phyloP scores from a whole-genome alignment of 176 grass and related monocot genomes.

The Triticum urartu region DNA sequence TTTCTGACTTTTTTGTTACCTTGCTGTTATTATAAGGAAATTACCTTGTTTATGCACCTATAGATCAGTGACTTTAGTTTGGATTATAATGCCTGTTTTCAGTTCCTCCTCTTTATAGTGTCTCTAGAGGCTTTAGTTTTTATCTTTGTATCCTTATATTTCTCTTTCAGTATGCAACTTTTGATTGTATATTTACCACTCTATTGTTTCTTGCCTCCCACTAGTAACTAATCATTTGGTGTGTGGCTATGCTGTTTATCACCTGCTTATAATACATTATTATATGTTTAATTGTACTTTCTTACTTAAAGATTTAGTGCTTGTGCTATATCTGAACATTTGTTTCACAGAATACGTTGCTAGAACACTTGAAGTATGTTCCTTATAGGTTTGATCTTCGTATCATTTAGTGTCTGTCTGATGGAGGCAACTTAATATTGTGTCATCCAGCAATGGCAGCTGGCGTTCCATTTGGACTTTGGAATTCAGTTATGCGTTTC shows the following conservation, averaged over 20 bases:
- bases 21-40: neutral
- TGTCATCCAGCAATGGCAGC: conserved; percentile 72
- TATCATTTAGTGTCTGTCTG: conserved; percentile 32
- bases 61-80: conserved; percentile 8
- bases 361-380: conserved; percentile 18
- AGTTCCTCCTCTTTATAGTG: neutral
- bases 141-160: conserved; percentile 15
- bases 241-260: neutral
- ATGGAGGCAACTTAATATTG: conserved; percentile 41
- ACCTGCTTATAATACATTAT: neutral
- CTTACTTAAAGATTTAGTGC: conserved; percentile 3
- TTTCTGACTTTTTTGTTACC: neutral
- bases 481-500: conserved; percentile 77
- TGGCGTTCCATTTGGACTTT: conserved; percentile 88
- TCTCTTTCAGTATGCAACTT: neutral
- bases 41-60: conserved; percentile 10
- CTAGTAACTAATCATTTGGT: conserved; percentile 4
- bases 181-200: neutral
- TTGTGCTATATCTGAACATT: neutral
- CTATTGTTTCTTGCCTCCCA: neutral
- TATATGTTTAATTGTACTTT: neutral
- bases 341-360: conserved; percentile 6
- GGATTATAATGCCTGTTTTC: neutral
- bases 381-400: conserved; percentile 30
- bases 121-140: conserved; percentile 4